Evolutionary conservation across 2,329 filamentous ascomycete genomes (phyloP), one percentile per base, ranked within the genome.

Genomic region (Fonsecaea erecta): DNA sequence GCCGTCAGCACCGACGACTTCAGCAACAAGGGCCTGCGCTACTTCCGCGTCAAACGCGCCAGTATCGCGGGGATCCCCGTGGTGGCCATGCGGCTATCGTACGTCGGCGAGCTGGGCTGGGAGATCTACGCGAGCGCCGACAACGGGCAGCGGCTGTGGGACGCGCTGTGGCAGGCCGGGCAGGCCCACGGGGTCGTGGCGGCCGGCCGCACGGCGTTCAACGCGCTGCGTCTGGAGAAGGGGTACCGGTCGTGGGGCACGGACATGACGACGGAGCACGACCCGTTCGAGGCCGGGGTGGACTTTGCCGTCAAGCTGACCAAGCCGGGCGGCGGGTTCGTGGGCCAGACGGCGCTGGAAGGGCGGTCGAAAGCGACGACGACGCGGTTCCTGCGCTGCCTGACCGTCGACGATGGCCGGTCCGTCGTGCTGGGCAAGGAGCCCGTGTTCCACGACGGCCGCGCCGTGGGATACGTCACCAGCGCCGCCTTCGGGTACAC

Each of bases 401-500:
- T 89, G 1, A 84, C 81, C 0, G 71, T 88, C 32, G 79, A 88
- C 46, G 85, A 89, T 65, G 82, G 84, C 0, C 74, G 73, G 3
- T 88, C 85, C 0, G 77, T 88, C 68, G 80, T 88, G 0, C 74
- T 89, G 0, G 86, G 86, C 5, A 88, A 88, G 71, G 86, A 89
- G 72, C 86, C 87, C 0, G 84, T 89, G 0, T 87, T 82, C 61
- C 68, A 79, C 14, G 72, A 81, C 1, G 81, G 80, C 8, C 74
- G 80, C 60, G 68, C 81, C 0, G 77, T 77, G 0, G 86, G 87
- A 0, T 89, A 89, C 66, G 78, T 89, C 28, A 88, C 85, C 1
- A 88, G 80, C 58, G 82, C 86, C 1, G 85, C 83, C 0, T 89
- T 88, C 70, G 86, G 84, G 0, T 88, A 85, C 70, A 85, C 83